A percentile compares a stretch with the other conserved stretches of the same genome.
Evolutionary conservation across 2,329 filamentous ascomycete species (phyloP).

Genomic region (Aspergillus cejpii): DNA sequence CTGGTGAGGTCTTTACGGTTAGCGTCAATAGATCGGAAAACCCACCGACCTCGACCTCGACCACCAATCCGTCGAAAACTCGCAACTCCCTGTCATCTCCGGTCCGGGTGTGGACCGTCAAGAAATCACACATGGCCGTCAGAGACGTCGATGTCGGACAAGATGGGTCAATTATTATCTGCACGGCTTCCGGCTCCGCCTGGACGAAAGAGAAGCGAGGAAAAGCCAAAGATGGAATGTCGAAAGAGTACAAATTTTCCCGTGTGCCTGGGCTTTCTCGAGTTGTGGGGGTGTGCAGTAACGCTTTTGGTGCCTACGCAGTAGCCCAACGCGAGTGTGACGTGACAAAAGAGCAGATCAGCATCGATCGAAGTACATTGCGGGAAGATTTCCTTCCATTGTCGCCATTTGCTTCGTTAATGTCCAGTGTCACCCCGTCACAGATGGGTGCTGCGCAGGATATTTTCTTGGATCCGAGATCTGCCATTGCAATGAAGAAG

Average conservation of each 20-base stretch:
- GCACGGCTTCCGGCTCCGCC: conserved; percentile 84
- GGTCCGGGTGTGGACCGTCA: conserved; percentile 79
- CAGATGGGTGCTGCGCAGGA: conserved; percentile 35
- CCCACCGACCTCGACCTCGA: conserved; percentile 60
- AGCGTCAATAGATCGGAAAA: conserved; percentile 63
- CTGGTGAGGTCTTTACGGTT: conserved; percentile 83
- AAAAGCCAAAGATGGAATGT: conserved; percentile 68
- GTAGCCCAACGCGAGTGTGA: conserved; percentile 79
- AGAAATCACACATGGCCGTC: conserved; percentile 76
- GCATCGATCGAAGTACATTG: conserved; percentile 59
- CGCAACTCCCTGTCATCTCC: conserved; percentile 72
- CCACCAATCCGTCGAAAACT: conserved; percentile 88
- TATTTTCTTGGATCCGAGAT: conserved; percentile 22
- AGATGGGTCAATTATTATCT: conserved; percentile 89
- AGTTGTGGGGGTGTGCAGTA: conserved; percentile 76
- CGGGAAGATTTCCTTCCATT: conserved; percentile 68
- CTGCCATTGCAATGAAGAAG: conserved; percentile 31
- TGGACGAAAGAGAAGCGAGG: conserved; percentile 80
- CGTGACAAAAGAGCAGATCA: conserved; percentile 66
- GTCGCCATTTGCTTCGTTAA: conserved; percentile 59
- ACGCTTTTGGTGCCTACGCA: conserved; percentile 81
- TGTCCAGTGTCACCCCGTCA: conserved; percentile 38
- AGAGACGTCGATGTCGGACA: conserved; percentile 83
- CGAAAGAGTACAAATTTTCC: conserved; percentile 92
- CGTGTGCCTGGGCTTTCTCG: conserved; percentile 82